These are phyloP conservation scores for Nannochloropsis gaditana DNA, from an alignment of 108 stramenopile species.

Conservation along the genomic window DNA sequence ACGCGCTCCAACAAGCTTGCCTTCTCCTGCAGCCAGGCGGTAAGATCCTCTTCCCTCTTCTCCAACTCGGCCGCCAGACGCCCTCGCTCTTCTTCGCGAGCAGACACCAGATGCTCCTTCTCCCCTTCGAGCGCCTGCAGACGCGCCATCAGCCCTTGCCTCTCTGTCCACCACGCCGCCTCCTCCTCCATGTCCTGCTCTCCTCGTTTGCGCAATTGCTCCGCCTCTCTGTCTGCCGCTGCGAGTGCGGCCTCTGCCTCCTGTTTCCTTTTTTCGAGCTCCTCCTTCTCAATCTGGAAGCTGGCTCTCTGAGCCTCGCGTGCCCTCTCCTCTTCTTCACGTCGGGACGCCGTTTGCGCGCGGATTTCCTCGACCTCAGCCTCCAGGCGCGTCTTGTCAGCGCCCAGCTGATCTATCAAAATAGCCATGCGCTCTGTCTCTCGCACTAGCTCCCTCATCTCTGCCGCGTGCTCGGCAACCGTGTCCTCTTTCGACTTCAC, in stretches of 20 bases:
- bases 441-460: neutral
- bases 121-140: neutral
- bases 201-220: neutral
- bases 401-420: neutral
- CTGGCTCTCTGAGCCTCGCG: neutral
- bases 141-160: neutral
- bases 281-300: neutral
- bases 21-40: neutral
- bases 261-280: neutral
- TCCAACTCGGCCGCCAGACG: neutral
- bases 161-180: neutral
- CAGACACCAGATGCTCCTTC: neutral
- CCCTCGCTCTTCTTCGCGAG: neutral
- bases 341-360: neutral
- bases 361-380: neutral
- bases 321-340: neutral
- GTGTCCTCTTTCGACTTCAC: neutral
- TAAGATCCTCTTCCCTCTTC: neutral
- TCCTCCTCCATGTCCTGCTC: neutral
- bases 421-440: neutral
- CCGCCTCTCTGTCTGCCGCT: neutral
- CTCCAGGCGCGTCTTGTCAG: neutral
- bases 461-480: neutral
- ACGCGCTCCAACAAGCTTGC: neutral
- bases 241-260: slow-evolving; percentile 8